Evolutionary conservation across 169 alveolate species (phyloP).

Genomic region (Cryptosporidium parvum): DNA sequence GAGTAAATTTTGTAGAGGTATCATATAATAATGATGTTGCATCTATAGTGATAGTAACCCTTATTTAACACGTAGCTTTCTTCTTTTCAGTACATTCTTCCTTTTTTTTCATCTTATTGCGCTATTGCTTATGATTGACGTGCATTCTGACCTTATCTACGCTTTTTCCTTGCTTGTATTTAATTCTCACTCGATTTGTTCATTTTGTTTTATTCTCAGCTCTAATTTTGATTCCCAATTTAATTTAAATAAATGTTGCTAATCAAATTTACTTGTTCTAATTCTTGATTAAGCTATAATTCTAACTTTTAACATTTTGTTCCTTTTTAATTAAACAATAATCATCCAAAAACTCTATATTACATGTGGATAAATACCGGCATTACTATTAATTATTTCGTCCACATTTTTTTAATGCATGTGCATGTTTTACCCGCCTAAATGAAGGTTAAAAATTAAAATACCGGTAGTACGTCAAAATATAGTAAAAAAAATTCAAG

Average conservation of each 20-base stretch:
- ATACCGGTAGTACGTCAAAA: constrained; percentile 35
- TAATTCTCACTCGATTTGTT: not conserved
- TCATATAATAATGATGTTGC: constrained; percentile 46
- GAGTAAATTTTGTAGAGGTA: constrained; percentile 39
- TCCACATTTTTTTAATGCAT: constrained; percentile 39
- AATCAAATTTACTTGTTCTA: too few relatives aligned
- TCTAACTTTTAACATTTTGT: too few relatives aligned
- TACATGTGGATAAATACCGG: not conserved
- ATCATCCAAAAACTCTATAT: not conserved
- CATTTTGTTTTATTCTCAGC: not conserved
- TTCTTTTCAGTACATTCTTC: not conserved
- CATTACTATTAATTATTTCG: not conserved
- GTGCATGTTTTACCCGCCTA: constrained; percentile 54
- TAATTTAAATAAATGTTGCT: not conserved
- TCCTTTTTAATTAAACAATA: too few relatives aligned
- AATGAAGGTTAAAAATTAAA: not conserved
- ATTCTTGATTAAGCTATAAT: too few relatives aligned
- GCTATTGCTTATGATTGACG: too few relatives aligned
- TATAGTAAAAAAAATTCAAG: not conserved
- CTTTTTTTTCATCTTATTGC: not conserved
- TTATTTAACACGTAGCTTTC: constrained; percentile 9
- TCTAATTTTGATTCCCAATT: not conserved
- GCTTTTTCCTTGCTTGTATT: not conserved
- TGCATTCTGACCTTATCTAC: not conserved
- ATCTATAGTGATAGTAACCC: constrained; percentile 58